phyloP scores from a whole-genome alignment of 2,329 filamentous ascomycete species.

The Drechslera avenae region DNA sequence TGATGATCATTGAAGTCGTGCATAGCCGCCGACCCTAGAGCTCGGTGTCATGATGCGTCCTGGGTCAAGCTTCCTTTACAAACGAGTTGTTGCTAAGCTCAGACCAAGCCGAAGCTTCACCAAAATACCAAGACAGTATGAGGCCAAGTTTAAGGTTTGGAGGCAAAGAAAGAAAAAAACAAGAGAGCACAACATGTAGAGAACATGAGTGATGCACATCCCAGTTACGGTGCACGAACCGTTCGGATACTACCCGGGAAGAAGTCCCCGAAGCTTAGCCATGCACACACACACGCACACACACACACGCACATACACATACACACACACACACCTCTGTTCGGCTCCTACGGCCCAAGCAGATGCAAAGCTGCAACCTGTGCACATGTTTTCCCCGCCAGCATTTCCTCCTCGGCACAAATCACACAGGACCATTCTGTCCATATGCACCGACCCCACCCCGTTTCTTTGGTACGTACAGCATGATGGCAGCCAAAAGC shows the following conservation, averaged over 20 bases:
- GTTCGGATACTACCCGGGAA: conserved; percentile 18
- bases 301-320: no score
- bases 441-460: background rate
- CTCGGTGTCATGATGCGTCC: background rate
- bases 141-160: background rate
- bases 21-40: background rate
- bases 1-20: background rate
- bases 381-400: conserved; percentile 1
- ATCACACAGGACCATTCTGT: background rate
- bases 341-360: conserved; percentile 1
- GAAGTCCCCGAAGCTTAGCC: conserved; percentile 10
- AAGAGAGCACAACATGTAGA: background rate
- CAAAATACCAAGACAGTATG: no score
- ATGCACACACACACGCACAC: no score
- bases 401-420: conserved; percentile 1
- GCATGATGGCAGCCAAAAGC: background rate
- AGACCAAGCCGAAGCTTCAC: no score
- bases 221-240: conserved; percentile 1
- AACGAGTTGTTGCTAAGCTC: background rate
- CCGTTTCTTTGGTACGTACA: background rate
- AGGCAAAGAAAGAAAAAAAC: no score
- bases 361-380: conserved; percentile 13
- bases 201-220: background rate
- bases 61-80: background rate
- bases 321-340: no score